Percentiles rank a stretch among this genome's conserved stretches.
Evolutionary conservation across 805 yeast species (phyloP).

Genomic region (Candida oleophila): DNA sequence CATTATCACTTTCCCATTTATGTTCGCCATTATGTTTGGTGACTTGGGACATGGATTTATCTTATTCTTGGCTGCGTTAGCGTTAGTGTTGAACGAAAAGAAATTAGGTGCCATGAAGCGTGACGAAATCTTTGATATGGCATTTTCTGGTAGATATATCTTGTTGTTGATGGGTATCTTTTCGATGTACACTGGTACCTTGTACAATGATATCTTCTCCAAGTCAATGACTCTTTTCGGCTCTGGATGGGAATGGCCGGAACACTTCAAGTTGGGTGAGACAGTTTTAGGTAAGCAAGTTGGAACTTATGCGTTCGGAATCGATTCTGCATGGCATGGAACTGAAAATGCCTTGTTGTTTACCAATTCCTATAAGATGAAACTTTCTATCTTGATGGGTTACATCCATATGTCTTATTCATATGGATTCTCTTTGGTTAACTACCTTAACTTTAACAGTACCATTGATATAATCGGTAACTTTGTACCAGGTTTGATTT

Average conservation of each 20-base stretch:
- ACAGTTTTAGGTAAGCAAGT: constrained; percentile 61
- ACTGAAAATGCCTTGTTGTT: constrained; percentile 88
- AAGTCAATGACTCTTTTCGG: constrained; percentile 83
- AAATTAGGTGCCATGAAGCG: constrained; percentile 65
- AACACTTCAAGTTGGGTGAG: constrained; percentile 65
- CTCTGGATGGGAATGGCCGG: constrained; percentile 96
- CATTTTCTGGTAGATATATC: constrained; percentile 88
- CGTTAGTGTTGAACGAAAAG: constrained; percentile 71
- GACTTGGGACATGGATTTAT: constrained; percentile 95
- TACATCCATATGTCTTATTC: constrained; percentile 93
- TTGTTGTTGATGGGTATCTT: constrained; percentile 88
- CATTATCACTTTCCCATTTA: constrained; percentile 91
- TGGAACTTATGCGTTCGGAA: constrained; percentile 79
- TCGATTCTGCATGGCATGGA: constrained; percentile 97
- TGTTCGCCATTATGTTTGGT: constrained; percentile 99
- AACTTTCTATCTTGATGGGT: constrained; percentile 91
- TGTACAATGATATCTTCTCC: constrained; percentile 93
- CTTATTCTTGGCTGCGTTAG: constrained; percentile 68
- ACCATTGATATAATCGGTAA: constrained; percentile 84
- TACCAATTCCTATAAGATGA: constrained; percentile 96
- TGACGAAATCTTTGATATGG: constrained; percentile 97
- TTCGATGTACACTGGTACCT: constrained; percentile 91
- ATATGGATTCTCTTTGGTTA: constrained; percentile 78
- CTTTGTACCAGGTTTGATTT: constrained; percentile 88
- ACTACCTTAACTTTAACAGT: constrained; percentile 67